Conservation (phyloP, 305 asterid genomes). For the Fraxinus albicans region DNA sequence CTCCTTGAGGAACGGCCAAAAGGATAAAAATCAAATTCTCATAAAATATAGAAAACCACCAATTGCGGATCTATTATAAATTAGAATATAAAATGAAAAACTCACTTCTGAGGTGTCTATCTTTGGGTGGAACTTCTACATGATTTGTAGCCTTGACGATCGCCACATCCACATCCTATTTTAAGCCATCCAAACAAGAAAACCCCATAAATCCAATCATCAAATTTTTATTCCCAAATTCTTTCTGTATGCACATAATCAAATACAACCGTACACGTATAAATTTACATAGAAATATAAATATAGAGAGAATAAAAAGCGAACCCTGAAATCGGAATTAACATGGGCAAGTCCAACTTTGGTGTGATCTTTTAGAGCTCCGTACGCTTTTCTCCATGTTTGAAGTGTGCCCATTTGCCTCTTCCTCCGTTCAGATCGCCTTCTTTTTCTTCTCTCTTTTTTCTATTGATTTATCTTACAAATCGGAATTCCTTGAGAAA, state of each 20-base stretch:
- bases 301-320: not conserved
- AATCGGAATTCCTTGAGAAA: not conserved
- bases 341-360: slow-evolving; percentile 61
- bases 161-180: slow-evolving; percentile 96
- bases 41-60: not conserved
- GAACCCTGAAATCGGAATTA: slow-evolving; percentile 93
- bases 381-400: not conserved
- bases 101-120: slow-evolving; percentile 89
- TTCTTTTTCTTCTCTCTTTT: not conserved
- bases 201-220: not conserved
- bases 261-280: not conserved
- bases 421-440: not conserved
- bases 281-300: not conserved
- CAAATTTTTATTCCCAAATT: not conserved
- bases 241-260: not conserved
- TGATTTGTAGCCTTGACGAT: slow-evolving; percentile 98
- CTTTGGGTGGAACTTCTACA: slow-evolving; percentile 94
- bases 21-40: slow-evolving; percentile 9
- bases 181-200: slow-evolving; percentile 26
- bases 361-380: not conserved
- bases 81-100: slow-evolving; percentile 14
- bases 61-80: not conserved
- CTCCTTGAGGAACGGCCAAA: not conserved
- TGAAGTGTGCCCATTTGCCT: not conserved
- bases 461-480: not conserved